Evolutionary conservation across 2,329 filamentous ascomycete species (phyloP).

Genomic region (Claviceps humidiphila): DNA sequence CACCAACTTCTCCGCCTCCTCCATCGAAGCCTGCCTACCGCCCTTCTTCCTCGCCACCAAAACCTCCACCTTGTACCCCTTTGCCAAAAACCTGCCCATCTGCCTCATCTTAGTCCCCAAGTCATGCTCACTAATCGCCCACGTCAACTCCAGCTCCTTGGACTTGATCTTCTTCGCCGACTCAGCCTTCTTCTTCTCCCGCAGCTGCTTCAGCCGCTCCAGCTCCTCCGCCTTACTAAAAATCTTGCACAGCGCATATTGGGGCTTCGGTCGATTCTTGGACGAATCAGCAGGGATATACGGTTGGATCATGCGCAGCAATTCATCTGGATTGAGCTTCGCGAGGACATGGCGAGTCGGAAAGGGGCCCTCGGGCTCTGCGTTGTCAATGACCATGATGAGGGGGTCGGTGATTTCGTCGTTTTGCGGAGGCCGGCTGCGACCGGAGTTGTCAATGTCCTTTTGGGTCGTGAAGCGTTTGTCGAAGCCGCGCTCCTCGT

Average conservation of each 20-base stretch:
- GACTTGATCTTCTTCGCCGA: conserved; percentile 26
- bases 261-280: conserved; percentile 8
- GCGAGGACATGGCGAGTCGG: conserved; percentile 27
- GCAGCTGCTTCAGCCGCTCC: conserved; percentile 27
- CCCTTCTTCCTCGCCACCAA: conserved; percentile 53
- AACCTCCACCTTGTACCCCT: conserved; percentile 65
- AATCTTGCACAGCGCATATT: conserved; percentile 56
- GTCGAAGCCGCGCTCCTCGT: conserved; percentile 16
- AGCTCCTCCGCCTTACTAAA: conserved; percentile 42
- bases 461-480: conserved; percentile 22
- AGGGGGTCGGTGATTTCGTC: conserved; percentile 29
- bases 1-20: conserved; percentile 49
- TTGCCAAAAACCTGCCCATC: conserved; percentile 54
- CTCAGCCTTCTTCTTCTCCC: conserved; percentile 29
- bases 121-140: conserved; percentile 70
- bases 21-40: conserved; percentile 40
- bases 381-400: conserved; percentile 28
- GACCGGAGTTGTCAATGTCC: conserved; percentile 20
- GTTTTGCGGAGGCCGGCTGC: conserved; percentile 28
- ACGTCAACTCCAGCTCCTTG: conserved; percentile 83
- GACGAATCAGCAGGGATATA: conserved; percentile 20
- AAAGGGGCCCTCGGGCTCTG: conserved; percentile 25
- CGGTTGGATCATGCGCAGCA: conserved; percentile 29
- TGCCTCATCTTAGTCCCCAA: conserved; percentile 56
- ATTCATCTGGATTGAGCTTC: conserved; percentile 21